Evolutionary conservation across 1,284 basidiomycete species (phyloP), one percentile per base, ranked within the genome.

Genomic region (Tylopilus sp.): DNA sequence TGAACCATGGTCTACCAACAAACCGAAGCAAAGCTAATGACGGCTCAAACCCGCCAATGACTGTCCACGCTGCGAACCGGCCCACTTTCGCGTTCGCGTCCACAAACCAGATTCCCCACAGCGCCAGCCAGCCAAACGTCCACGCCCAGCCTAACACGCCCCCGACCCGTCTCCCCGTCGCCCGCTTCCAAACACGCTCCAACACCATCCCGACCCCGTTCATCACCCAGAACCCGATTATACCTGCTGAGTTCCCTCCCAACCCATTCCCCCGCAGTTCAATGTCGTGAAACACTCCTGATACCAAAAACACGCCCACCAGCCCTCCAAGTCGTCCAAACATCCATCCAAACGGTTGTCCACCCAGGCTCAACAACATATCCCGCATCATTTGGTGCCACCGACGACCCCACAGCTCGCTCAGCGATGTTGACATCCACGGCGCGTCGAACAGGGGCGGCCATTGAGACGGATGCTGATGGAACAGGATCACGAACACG

Each of bases 251-350:
- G 41, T 87, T 83, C 0, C 81, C 80, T 12, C 87, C 88, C 12
- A 77, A 79, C 4, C 84, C 87, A 79, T 87, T 83, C 0, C 86
- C 86, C 84, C 87, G 88, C 51, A 87, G 69, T 9, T 86, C 88
- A 29, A 83, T 62, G 68, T 85, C 81, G 69, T 91, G 90, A 53
- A 91, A 72, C 2, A 88, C 56, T 4, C 84, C 89, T 1, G 89
- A 91, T 8, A 84, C 72, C 5, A 86, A 60, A 71, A 91, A 91
- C 1, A 83, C 84, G 6, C 87, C 88, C 2, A 91, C 41, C 0
- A 89, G 76, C 5, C 79, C 82, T 1, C 85, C 87, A 1, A 75
- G 63, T 13, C 82, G 80, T 4, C 88, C 88, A 53, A 84, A 75
- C 18, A 86, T 24, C 38, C 67, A 67, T 32, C 66, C 70, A 1